Base-by-base conservation (phyloP, 2,329 filamentous ascomycete species). In the Orbilia ellipsospora region DNA sequence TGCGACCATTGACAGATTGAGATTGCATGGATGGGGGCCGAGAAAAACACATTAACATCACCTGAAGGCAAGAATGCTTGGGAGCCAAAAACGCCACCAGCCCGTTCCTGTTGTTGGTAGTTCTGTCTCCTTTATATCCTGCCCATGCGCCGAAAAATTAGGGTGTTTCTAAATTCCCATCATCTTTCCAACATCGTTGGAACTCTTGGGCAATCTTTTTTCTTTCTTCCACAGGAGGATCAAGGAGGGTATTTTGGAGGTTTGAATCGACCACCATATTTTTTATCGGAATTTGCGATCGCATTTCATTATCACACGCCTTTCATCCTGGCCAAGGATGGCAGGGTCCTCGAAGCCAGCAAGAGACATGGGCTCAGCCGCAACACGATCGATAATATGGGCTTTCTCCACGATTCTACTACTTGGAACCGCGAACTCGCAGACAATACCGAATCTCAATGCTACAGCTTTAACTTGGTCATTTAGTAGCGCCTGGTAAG, bases 361-460 rank as follows among this genome's bases (percentile, higher is more conserved):
- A 28, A 31, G 31, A 23, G 42, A 42, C 45, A 63, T 68, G 51
- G 57, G 56, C 51, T 73, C 70, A 68, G 59, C 63, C 70, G 57
- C 57, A 74, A 68, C 63, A 57, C 66, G 60, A 20, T 36, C 31
- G 31, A 55, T 45, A 62, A 50, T 63, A 44, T 56, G 68, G 31
- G 54, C 68, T 26, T 57, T 74, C 13, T 68, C 62, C 20, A 59
- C 70, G 20, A 31, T 68, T 20, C 26, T 67, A 12, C 48, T 66
- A 44, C 51, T 31, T 15, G 18, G 23, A 10, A 26, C 42, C 13
- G 44, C 45, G n/a, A 44, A 42, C 6, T 56, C 70, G 28, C 70
- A 68, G 18, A 12, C 56, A 51, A 73, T 73, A 50, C 69, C 69
- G 18, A 74, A 68, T 50, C 70, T 68, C 50, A 74, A 74, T 63